Evolutionary conservation across 768 basidiomycete species (phyloP).

Genomic region (Hydnum rufescens): DNA sequence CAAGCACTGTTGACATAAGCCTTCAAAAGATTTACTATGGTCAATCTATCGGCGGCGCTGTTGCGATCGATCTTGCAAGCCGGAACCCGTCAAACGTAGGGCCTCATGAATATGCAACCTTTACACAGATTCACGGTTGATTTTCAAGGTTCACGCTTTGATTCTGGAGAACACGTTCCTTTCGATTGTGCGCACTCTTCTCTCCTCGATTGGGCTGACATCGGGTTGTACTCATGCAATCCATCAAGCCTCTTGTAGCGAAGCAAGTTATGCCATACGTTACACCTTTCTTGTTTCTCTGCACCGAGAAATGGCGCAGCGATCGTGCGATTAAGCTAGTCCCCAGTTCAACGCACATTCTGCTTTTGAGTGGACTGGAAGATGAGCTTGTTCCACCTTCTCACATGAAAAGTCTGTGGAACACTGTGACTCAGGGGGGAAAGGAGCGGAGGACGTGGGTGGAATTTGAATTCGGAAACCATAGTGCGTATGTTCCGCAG

Average conservation of each 20-base stretch:
- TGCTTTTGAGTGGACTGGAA: slow-evolving; percentile 22
- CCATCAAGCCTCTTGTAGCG: slow-evolving; percentile 18
- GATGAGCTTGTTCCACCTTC: slow-evolving; percentile 25
- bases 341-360: slow-evolving; percentile 19
- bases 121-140: background rate
- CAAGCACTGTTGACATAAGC: background rate
- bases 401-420: slow-evolving; percentile 20
- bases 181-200: slow-evolving; percentile 16
- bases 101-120: background rate
- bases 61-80: slow-evolving; percentile 42
- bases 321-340: slow-evolving; percentile 16
- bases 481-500: slow-evolving; percentile 13
- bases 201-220: background rate
- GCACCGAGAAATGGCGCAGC: slow-evolving; percentile 23
- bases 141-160: slow-evolving; percentile 16
- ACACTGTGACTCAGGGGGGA: slow-evolving; percentile 7
- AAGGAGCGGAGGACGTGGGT: slow-evolving; percentile 16
- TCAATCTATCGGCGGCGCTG: slow-evolving; percentile 83
- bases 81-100: slow-evolving; percentile 18
- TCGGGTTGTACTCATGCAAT: background rate
- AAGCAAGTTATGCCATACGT: slow-evolving; percentile 22
- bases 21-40: slow-evolving; percentile 43
- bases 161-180: slow-evolving; percentile 30
- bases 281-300: slow-evolving; percentile 20
- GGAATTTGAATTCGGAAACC: slow-evolving; percentile 19